Base-by-base conservation (phyloP, 345 rosid genomes). In the Mangifera indica region DNA sequence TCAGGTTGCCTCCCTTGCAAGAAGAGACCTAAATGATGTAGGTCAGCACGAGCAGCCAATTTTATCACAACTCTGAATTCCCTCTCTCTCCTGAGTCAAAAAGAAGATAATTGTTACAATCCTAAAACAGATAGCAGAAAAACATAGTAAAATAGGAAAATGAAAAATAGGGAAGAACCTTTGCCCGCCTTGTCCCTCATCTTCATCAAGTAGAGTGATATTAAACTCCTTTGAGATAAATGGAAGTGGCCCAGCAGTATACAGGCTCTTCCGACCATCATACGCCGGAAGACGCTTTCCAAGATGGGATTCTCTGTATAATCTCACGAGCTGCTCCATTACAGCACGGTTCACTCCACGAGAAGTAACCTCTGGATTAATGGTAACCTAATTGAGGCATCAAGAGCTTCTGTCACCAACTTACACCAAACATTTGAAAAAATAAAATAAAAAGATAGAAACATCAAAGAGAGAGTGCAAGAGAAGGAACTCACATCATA, bases 251-350 rank as follows among this genome's bases (percentile, higher is more conserved):
- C 97, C 98, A 63, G 97, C 97, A 76, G 97, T 93, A 67, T 91
- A 93, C 21, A 91, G 91, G 76, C 97, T 89, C 78, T 93, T 93
- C 3, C 96, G 82, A 5, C 98, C 98, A 83, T 93, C 97, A 79
- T 93, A 93, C 0, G 93, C 98, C 1, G 98, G 98, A 80, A 88
- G 97, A n/a, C 97, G 92, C 72, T 65, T 85, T 63, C 96, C 97
- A 65, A 93, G 97, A 78, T 89, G 96, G 5, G 97, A 91, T 8
- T 86, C 93, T 26, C 73, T 77, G 76, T 91, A 91, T 32, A 79
- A 13, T 13, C 32, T 77, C 29, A 91, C 96, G 29, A 93, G 87
- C 59, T 80, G 83, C 74, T 85, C 80, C 89, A 91, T 91, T 72
- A 91, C 92, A 76, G 96, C 93, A 32, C 97, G 98, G 72, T 87